Base-by-base conservation (phyloP, 192 early-diverging fungal genomes). In the Umbelopsis sp. region DNA sequence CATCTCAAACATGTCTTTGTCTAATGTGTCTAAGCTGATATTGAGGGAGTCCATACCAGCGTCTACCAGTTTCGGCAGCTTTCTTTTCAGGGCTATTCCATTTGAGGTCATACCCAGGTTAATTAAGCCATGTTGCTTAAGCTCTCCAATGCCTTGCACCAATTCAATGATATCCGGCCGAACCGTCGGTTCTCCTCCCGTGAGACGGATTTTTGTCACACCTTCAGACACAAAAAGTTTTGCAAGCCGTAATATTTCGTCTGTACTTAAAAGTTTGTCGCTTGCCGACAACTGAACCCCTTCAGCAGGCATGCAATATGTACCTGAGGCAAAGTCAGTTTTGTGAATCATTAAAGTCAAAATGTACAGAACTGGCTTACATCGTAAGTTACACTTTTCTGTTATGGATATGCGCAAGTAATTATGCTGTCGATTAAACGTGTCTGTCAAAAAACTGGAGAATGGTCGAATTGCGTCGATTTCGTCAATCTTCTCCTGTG, bases 271-370 rank as follows among this genome's bases (percentile, higher is more conserved):
- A 35, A 99, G 83, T 37, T 90, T 69, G 33, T 86, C 79, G 41
- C 78, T 79, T 0, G 94, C 90, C 0, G 93, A 88, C 11, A 94
- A 76, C 20, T 86, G 82, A 4, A 96, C 79, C 11, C 95, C 95
- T 53, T 94, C 93, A 23, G 86, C 92, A 18, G 94, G 95, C 97
- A 97, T 98, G 77, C 97, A 99, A 81, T 99, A 99, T 6, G 92
- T 93, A 75, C 91, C 91, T 91, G 48, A 8, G 52, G 22, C 33
- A 72, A 41, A 41, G 37, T 69, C 22, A 18, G n/a, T n/a, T 45
- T 20, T n/a, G 18, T 37, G 37, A 5, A 21, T 45, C 41, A 37
- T 9, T 41, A 6, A 10, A 55, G 37, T 49, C 33, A 48, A 70
- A 23, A 37, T 15, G 22, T 48, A 25, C 37, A 71, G 13, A 65